Evolutionary conservation across 495 filamentous ascomycete genomes (phyloP).

Genomic region (Bathelium albidoporum): DNA sequence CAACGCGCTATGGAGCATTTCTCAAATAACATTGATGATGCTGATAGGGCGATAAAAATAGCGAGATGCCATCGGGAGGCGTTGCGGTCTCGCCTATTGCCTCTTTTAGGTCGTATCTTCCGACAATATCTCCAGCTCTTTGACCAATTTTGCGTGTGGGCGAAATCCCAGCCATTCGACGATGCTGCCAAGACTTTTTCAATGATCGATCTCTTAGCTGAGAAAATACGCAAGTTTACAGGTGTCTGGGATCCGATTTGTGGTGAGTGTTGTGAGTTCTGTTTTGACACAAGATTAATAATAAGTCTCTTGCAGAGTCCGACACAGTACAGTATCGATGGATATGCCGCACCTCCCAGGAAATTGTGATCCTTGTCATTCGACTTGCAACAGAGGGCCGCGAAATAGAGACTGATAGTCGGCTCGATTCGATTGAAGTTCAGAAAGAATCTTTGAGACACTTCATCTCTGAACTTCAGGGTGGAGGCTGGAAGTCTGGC

Average conservation of each 20-base stretch:
- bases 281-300: neutral
- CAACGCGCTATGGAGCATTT: neutral
- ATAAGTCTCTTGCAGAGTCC: neutral
- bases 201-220: neutral
- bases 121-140: neutral
- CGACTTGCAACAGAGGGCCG: neutral
- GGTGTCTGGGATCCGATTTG: neutral
- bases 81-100: neutral
- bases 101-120: neutral
- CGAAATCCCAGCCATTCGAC: neutral
- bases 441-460: neutral
- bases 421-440: neutral
- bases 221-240: neutral
- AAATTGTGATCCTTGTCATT: neutral
- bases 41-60: neutral
- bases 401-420: neutral
- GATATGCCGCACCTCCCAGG: conserved; percentile 1
- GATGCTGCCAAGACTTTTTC: neutral
- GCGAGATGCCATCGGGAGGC: neutral
- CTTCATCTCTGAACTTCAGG: neutral
- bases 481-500: neutral
- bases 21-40: neutral
- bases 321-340: neutral
- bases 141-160: neutral
- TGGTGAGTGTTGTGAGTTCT: neutral